These are phyloP conservation scores for Saksenaea oblongispora DNA, from an alignment of 371 early-diverging fungal species.

Conservation along the genomic window DNA sequence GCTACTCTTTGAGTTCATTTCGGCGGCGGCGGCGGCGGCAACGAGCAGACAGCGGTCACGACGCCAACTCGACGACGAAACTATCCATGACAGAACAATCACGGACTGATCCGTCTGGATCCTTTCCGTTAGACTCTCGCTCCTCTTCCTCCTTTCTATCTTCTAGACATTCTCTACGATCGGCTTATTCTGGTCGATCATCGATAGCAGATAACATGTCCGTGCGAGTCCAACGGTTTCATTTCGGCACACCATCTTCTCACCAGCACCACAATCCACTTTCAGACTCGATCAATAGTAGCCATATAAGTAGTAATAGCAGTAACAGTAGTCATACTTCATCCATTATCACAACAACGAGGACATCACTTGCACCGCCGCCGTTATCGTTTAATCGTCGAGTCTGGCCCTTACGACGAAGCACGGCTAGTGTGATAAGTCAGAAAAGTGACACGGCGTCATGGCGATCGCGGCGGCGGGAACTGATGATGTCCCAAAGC, in stretches of 20 bases:
- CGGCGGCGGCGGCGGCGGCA: conserved; percentile 6
- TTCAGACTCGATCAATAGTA: background rate
- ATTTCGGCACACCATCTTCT: conserved; percentile 22
- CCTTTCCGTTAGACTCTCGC: background rate
- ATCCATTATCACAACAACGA: background rate
- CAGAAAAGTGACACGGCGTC: conserved; percentile 10
- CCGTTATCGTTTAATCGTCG: conserved; percentile 3
- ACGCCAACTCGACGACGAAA: conserved; percentile 2
- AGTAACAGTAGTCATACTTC: background rate
- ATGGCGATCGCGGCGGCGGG: conserved; percentile 22
- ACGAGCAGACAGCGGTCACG: conserved; percentile 20
- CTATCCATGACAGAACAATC: background rate
- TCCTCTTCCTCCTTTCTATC: background rate
- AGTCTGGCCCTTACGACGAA: conserved; percentile 4
- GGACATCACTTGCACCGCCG: background rate
- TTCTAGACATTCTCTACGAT: conserved; percentile 11
- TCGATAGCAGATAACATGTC: conserved; percentile 12
- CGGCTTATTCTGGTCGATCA: conserved; percentile 17
- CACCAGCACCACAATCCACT: conserved; percentile 1
- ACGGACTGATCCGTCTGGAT: background rate
- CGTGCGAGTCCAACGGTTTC: conserved; percentile 16
- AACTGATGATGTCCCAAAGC: conserved; percentile 17
- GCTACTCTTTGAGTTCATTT: background rate
- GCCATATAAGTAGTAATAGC: background rate
- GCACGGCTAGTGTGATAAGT: background rate